A percentile compares a stretch with the other conserved stretches of the same genome.
These are phyloP conservation scores for Typha latifolia DNA, from an alignment of 176 grass and related monocot genomes.

Conservation along the genomic window DNA sequence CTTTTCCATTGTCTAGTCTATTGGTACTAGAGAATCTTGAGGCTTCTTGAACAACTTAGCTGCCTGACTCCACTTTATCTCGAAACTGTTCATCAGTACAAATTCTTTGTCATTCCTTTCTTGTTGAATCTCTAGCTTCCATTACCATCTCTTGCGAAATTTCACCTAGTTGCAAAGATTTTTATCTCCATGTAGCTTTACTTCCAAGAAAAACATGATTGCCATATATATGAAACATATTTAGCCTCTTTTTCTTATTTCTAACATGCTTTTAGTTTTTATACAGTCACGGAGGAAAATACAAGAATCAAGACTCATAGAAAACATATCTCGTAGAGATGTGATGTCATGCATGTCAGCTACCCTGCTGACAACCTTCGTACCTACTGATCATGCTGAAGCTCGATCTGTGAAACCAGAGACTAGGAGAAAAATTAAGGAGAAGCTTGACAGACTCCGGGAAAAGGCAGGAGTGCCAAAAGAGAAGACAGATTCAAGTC, in stretches of 20 bases:
- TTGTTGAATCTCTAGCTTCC: too few relatives aligned
- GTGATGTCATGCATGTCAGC: conserved; percentile 41
- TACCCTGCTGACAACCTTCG: conserved; percentile 23
- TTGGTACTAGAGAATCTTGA: too few relatives aligned
- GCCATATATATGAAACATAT: too few relatives aligned
- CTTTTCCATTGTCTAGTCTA: too few relatives aligned
- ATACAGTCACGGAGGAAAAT: conserved; percentile 14
- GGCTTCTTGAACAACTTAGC: too few relatives aligned
- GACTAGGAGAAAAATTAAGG: conserved; percentile 51
- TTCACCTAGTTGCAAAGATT: background rate
- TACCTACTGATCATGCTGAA: conserved; percentile 18
- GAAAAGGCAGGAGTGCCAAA: conserved; percentile 37
- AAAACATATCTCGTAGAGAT: conserved; percentile 39
- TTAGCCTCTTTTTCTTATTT: background rate
- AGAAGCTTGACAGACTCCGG: conserved; percentile 60
- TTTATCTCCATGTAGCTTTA: background rate
- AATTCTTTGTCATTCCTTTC: too few relatives aligned
- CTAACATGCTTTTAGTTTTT: background rate
- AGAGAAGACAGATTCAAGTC: background rate
- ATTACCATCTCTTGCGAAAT: too few relatives aligned
- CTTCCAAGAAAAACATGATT: too few relatives aligned
- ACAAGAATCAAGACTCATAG: conserved; percentile 1
- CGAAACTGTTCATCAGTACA: too few relatives aligned
- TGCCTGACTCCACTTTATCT: too few relatives aligned
- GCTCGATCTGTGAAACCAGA: conserved; percentile 44